Conservation (phyloP, 1,284 basidiomycete species). For the Moesziomyces parantarcticus region DNA sequence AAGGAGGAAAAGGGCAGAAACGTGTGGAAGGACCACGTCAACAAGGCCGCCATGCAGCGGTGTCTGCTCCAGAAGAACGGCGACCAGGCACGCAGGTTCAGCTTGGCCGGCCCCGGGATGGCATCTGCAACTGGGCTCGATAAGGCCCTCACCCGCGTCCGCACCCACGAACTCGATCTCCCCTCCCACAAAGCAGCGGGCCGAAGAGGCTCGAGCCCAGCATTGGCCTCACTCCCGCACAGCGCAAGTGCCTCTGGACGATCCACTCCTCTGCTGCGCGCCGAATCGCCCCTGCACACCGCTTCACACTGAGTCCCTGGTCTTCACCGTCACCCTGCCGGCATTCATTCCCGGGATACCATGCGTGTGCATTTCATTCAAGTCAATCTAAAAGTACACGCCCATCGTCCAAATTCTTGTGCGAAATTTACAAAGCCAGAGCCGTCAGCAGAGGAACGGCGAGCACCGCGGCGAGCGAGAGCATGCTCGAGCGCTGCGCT, state of each 20-base stretch:
- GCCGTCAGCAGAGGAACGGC: conserved; percentile 3
- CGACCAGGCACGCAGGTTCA: conserved; percentile 9
- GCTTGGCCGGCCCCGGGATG: background rate
- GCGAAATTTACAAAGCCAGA: background rate
- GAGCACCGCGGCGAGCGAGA: conserved; percentile 1
- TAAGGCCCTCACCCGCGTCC: conserved; percentile 12
- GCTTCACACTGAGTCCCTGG: background rate
- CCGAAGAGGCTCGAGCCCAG: conserved; percentile 14
- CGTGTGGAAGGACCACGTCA: conserved; percentile 39
- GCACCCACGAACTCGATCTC: conserved; percentile 11
- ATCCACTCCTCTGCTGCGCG: conserved; percentile 7
- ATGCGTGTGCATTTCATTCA: background rate
- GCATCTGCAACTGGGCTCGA: background rate
- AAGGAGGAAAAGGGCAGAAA: conserved; percentile 25
- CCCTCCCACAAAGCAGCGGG: background rate
- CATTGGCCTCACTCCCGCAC: background rate
- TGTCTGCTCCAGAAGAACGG: conserved; percentile 23
- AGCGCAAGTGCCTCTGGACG: background rate
- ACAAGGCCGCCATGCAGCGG: conserved; percentile 23
- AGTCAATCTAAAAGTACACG: background rate
- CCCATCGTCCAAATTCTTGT: background rate
- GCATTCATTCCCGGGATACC: background rate
- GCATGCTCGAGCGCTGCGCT: background rate
- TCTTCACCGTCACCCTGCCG: background rate
- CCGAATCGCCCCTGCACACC: conserved; percentile 15